Evolutionary conservation across 108 stramenopile species (phyloP), one percentile per base, ranked within the genome.

Genomic region (Cyclostephanos invisitatus): DNA sequence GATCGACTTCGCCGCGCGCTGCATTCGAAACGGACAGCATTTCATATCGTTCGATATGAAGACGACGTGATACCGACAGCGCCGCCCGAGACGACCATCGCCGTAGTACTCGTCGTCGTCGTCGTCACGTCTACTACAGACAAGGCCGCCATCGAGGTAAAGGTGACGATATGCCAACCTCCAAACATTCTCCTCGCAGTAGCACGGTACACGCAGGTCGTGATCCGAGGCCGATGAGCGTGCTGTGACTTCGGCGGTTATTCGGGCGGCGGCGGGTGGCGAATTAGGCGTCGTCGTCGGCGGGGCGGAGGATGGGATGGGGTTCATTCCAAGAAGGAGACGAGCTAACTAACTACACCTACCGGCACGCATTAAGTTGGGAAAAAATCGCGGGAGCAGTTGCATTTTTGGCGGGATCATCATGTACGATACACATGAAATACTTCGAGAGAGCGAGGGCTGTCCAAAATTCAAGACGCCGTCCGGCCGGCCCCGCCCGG

Each of bases 181-280:
- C 91, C 91, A 94, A 0, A 83, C 89, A 73, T 94, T 94, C 77
- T 94, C 93, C 82, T 94, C 93, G 75, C 93, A 94, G 70, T 86
- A 94, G 69, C 85, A 94, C 12, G 93, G 85, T 5, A 88, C 86
- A 0, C 93, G 83, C 9, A 94, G 71, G 49, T 82, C 85, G 27
- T 68, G 74, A 51, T 94, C 93, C 17, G 78, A 62, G 3, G 87
- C 28, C 15, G 78, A 75, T 69, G 70, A 51, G 10, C 88, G 25
- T n/a, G 90, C 82, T 14, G 81, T 73, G 2, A 17, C 48, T 64
- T 82, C 81, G 29, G 81, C 81, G 22, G 80, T 56, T n/a, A n/a
- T 21, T 56, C 2, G 22, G 24, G 20, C 2, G 55, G 36, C 36
- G 36, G 7, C 36, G 36, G 36, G 7, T n/a, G n/a, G n/a, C n/a